These are phyloP conservation scores for Nannochloropsis salina DNA, from an alignment of 108 stramenopile species.

Conservation along the genomic window DNA sequence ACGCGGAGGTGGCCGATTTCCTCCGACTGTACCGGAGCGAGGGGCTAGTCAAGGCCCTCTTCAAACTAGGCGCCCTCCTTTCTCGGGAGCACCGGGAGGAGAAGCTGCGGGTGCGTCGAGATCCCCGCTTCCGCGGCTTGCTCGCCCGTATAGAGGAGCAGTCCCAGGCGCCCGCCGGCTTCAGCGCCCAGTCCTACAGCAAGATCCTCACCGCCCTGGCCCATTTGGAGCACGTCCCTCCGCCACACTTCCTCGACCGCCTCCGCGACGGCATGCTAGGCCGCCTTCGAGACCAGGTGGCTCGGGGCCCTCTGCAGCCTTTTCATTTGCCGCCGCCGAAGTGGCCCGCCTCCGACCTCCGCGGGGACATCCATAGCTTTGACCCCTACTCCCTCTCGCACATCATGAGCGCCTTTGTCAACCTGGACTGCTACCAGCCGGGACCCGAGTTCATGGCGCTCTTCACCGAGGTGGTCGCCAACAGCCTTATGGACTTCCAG, in stretches of 20 bases:
- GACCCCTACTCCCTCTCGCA: constrained; percentile 8
- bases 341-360: not conserved
- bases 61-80: not conserved
- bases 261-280: not conserved
- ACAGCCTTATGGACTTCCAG: not conserved
- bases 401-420: not conserved
- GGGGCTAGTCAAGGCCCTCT: not conserved
- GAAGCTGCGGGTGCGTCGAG: not conserved
- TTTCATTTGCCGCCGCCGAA: not conserved
- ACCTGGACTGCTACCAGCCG: not conserved
- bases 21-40: not conserved
- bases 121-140: not conserved
- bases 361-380: not conserved
- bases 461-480: not conserved
- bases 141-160: not conserved
- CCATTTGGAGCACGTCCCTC: not conserved
- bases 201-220: not conserved
- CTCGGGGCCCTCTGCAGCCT: not conserved
- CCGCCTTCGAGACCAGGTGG: not conserved
- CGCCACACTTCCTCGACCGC: not conserved
- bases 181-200: not conserved
- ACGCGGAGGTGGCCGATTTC: constrained; percentile 3
- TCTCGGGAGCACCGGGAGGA: not conserved
- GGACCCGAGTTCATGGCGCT: not conserved
- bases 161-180: not conserved